phyloP scores from a whole-genome alignment of 2,329 filamentous ascomycete genomes.

The Apiospora sp. region DNA sequence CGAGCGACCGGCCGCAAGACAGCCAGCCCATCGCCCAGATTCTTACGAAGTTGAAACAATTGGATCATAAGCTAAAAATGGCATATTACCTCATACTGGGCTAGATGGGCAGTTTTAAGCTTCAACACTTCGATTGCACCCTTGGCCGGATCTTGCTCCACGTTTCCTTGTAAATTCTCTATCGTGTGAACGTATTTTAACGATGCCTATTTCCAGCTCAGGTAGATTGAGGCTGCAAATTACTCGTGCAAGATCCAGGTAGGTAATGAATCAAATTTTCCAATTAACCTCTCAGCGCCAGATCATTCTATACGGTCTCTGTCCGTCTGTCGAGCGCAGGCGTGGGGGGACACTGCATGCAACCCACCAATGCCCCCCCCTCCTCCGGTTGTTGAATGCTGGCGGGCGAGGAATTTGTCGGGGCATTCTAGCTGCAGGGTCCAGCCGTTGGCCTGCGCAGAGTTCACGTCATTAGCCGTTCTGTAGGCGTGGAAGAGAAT shows the following conservation, averaged over 20 bases:
- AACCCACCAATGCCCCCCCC: background rate
- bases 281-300: too few species aligned
- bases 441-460: slow-evolving; percentile 1
- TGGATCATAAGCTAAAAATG: background rate
- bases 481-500: background rate
- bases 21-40: background rate
- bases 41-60: background rate
- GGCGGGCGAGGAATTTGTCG: background rate
- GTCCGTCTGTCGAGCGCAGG: background rate
- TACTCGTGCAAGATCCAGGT: too few species aligned
- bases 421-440: slow-evolving; percentile 1
- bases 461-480: slow-evolving; percentile 14
- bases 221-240: background rate
- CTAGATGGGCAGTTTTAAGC: background rate
- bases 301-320: too few species aligned
- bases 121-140: background rate
- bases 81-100: slow-evolving; percentile 8
- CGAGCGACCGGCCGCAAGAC: background rate
- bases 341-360: slow-evolving; percentile 11
- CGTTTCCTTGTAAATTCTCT: background rate
- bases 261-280: too few species aligned
- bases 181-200: background rate
- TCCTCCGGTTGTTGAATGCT: background rate
- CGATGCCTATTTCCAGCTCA: background rate
- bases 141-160: background rate